Evolutionary conservation across 305 asterid species (phyloP).

Genomic region (Withania somnifera): DNA sequence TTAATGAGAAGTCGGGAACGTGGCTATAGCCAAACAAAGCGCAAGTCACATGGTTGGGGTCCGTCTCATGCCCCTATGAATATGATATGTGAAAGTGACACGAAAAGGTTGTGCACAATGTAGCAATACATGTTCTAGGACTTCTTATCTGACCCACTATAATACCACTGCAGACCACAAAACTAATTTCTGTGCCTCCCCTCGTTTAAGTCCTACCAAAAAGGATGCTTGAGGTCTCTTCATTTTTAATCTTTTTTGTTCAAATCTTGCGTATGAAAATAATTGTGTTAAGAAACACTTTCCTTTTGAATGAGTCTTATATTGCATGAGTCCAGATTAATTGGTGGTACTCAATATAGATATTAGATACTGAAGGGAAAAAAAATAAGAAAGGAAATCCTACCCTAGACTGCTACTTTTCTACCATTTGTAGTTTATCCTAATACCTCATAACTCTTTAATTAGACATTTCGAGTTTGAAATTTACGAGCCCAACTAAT

Average conservation of each 20-base stretch:
- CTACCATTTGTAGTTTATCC: not conserved
- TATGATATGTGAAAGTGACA: not conserved
- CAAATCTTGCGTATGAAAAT: fast-evolving
- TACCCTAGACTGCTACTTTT: too few relatives aligned
- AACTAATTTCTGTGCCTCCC: not conserved
- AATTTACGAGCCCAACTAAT: too few relatives aligned
- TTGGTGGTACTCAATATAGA: too few relatives aligned
- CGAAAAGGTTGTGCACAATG: not conserved
- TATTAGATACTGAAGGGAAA: too few relatives aligned
- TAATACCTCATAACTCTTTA: not conserved
- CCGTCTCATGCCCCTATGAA: not conserved
- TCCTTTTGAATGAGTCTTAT: not conserved
- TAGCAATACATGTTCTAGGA: not conserved
- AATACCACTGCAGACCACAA: not conserved
- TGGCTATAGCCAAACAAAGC: not conserved
- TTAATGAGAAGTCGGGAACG: not conserved
- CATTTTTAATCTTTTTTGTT: not conserved
- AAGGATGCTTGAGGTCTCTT: not conserved
- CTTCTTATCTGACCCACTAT: not conserved
- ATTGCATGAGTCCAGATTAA: too few relatives aligned
- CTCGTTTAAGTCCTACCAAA: not conserved
- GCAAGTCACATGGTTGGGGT: not conserved
- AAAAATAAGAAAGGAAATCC: too few relatives aligned
- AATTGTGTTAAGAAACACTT: not conserved
- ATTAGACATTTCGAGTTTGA: not conserved